Conservation (phyloP, 2,329 filamentous ascomycete species). For the Xylariaceae sp. region DNA sequence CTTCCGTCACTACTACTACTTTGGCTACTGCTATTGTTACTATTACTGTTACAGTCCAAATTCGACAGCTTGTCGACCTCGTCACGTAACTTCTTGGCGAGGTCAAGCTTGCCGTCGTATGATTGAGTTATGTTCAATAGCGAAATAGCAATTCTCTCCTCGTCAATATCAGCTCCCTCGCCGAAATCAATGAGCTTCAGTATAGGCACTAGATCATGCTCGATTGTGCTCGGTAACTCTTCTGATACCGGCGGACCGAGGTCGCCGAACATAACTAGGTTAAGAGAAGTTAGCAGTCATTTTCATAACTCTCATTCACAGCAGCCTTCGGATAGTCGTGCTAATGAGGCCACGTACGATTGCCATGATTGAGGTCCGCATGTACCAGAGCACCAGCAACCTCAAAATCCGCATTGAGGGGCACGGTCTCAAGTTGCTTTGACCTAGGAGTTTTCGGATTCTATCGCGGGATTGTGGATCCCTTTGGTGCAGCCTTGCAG, state of each 20-base stretch:
- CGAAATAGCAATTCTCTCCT: too few relatives aligned
- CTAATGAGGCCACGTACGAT: not conserved
- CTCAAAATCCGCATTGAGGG: not conserved
- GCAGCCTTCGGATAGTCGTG: too few relatives aligned
- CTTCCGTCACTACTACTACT: too few relatives aligned
- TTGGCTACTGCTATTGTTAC: too few relatives aligned
- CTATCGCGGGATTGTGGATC: too few relatives aligned
- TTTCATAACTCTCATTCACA: not conserved
- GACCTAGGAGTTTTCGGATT: not conserved
- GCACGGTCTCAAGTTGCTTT: not conserved
- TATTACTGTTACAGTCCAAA: too few relatives aligned
- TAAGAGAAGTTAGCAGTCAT: not conserved
- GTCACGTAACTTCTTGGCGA: not conserved
- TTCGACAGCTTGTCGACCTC: not conserved
- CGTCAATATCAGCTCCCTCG: not conserved
- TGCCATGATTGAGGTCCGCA: not conserved
- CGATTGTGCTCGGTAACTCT: not conserved
- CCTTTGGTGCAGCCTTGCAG: too few relatives aligned
- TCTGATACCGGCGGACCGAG: too few relatives aligned
- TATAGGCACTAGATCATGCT: not conserved
- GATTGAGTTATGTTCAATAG: too few relatives aligned
- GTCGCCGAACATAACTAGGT: conserved; percentile 3
- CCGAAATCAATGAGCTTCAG: conserved; percentile 6
- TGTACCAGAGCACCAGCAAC: not conserved
- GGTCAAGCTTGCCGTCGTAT: not conserved